Evolutionary conservation across 345 rosid genomes (phyloP).

Genomic region (Eucalyptus tenuipes): DNA sequence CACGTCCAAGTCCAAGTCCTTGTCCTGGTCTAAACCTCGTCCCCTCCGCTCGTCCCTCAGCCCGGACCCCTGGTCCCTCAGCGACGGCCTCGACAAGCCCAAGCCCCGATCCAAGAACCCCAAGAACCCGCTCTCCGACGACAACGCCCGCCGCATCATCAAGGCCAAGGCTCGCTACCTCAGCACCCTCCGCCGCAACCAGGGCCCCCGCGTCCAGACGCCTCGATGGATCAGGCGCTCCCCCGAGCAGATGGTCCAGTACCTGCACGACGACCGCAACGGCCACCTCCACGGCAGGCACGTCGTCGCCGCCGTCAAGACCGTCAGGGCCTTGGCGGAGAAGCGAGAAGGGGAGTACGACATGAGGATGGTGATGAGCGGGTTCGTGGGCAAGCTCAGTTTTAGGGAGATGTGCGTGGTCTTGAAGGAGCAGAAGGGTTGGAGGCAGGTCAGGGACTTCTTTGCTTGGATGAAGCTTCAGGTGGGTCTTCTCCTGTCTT

Average conservation of each 20-base stretch:
- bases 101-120: slow-evolving; percentile 55
- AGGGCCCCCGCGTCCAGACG: slow-evolving; percentile 60
- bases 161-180: slow-evolving; percentile 60
- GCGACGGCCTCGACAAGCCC: slow-evolving; percentile 57
- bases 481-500: slow-evolving; percentile 14
- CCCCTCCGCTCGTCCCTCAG: slow-evolving; percentile 31
- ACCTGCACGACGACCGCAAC: slow-evolving; percentile 57
- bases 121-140: slow-evolving; percentile 63
- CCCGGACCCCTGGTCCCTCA: slow-evolving; percentile 78
- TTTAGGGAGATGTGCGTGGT: slow-evolving; percentile 93
- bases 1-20: background rate
- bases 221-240: slow-evolving; percentile 83
- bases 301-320: slow-evolving; percentile 76
- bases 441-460: slow-evolving; percentile 77
- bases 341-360: slow-evolving; percentile 33
- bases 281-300: slow-evolving; percentile 78
- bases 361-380: slow-evolving; percentile 60
- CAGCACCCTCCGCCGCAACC: slow-evolving; percentile 60
- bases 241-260: slow-evolving; percentile 88
- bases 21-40: background rate
- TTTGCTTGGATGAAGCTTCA: slow-evolving; percentile 95
- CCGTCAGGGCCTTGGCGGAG: slow-evolving; percentile 45
- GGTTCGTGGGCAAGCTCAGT: slow-evolving; percentile 65
- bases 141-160: slow-evolving; percentile 79
- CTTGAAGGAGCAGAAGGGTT: slow-evolving; percentile 71